Evolutionary conservation across 2,329 filamentous ascomycete species (phyloP).

Genomic region (Pseudonectria buxi): DNA sequence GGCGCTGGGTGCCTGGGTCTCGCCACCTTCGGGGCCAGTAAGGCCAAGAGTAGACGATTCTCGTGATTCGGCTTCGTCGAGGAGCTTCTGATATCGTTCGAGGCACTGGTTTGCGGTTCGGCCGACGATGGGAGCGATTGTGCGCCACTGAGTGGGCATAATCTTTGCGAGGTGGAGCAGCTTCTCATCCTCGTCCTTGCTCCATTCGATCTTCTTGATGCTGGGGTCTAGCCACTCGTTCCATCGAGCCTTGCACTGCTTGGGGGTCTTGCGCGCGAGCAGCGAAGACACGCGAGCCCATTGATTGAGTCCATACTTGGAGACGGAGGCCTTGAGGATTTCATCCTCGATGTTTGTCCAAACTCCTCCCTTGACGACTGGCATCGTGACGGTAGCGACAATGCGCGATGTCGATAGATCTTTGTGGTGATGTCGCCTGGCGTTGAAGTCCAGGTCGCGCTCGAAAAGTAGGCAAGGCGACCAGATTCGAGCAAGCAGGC

Average conservation of each 20-base stretch:
- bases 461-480: slow-evolving; percentile 23
- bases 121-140: slow-evolving; percentile 93
- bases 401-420: slow-evolving; percentile 9
- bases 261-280: slow-evolving; percentile 92
- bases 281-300: slow-evolving; percentile 98
- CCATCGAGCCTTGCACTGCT: slow-evolving; percentile 99
- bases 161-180: slow-evolving; percentile 92
- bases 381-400: slow-evolving; percentile 42
- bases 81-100: slow-evolving; percentile 90
- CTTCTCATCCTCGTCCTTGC: slow-evolving; percentile 97
- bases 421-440: slow-evolving; percentile 12
- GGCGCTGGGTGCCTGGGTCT: slow-evolving; percentile 79
- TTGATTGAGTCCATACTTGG: slow-evolving; percentile 92
- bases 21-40: slow-evolving; percentile 77
- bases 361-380: slow-evolving; percentile 67
- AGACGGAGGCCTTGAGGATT: slow-evolving; percentile 91
- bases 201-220: slow-evolving; percentile 99
- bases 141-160: slow-evolving; percentile 99
- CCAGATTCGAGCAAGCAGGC: too few species aligned
- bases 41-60: slow-evolving; percentile 80
- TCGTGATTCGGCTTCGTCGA: slow-evolving; percentile 89
- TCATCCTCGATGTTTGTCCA: slow-evolving; percentile 84
- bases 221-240: slow-evolving; percentile 96
- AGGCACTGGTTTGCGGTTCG: slow-evolving; percentile 95
- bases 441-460: slow-evolving; percentile 18